These are phyloP conservation scores for Paspalum notatum DNA, from an alignment of 176 grass and related monocot species.

Conservation along the genomic window DNA sequence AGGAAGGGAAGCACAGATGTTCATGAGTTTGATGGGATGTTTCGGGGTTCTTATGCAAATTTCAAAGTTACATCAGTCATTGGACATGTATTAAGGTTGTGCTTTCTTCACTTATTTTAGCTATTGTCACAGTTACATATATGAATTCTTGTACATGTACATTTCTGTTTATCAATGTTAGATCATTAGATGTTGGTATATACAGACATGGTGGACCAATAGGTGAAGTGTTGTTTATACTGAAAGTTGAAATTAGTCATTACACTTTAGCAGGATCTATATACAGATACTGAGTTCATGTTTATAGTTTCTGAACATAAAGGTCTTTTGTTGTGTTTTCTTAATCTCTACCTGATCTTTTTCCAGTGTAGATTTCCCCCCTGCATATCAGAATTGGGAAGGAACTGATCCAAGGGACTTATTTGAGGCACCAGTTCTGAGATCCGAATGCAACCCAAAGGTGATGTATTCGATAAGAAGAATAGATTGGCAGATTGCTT, in stretches of 20 bases:
- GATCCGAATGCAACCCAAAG: slow-evolving; percentile 96
- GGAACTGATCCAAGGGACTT: slow-evolving; percentile 87
- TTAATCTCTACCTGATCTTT: slow-evolving; percentile 21
- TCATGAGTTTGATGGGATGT: slow-evolving; percentile 87
- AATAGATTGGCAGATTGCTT: too few species aligned
- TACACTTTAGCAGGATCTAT: slow-evolving; percentile 20
- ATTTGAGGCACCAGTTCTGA: slow-evolving; percentile 83
- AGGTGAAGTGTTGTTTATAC: slow-evolving; percentile 5
- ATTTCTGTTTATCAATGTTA: slow-evolving; percentile 15
- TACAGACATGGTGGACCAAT: background rate
- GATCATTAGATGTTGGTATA: slow-evolving; percentile 23
- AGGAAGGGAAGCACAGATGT: slow-evolving; percentile 83
- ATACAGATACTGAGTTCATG: background rate
- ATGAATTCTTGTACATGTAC: background rate
- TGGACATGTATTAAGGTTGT: slow-evolving; percentile 88
- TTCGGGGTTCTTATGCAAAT: slow-evolving; percentile 58
- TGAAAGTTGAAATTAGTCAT: background rate
- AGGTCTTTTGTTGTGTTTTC: slow-evolving; percentile 4
- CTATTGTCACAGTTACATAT: background rate
- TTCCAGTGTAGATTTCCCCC: slow-evolving; percentile 90
- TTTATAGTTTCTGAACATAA: slow-evolving; percentile 10
- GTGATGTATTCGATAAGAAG: slow-evolving; percentile 35
- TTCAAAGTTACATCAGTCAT: slow-evolving; percentile 96
- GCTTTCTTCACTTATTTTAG: background rate
- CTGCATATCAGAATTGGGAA: slow-evolving; percentile 96